A percentile compares a stretch with the other conserved stretches of the same genome.
Conservation (phyloP, 179 eudicot species). For the Spergularia azorica region DNA sequence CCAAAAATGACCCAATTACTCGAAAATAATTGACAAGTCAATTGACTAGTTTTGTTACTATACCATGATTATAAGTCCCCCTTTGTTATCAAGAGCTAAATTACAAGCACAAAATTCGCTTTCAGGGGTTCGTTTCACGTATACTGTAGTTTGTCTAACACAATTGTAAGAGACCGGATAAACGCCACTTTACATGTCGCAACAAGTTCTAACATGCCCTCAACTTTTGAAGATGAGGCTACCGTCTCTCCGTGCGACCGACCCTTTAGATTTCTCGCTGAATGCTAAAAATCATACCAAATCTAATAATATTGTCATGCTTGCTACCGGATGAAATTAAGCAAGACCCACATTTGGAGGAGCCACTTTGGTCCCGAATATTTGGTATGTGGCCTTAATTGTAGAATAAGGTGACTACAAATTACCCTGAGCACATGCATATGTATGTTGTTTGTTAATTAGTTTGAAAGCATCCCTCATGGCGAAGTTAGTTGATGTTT, state of each 20-base stretch:
- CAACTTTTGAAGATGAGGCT: constrained; percentile 1
- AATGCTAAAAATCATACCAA: constrained; percentile 1
- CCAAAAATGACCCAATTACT: no score
- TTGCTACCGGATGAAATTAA: background rate
- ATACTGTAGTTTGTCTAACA: background rate
- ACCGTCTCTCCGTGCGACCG: background rate
- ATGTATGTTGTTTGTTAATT: background rate
- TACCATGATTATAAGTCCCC: no score
- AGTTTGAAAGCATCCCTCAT: constrained; percentile 10
- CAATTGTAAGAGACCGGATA: background rate
- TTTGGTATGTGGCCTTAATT: background rate
- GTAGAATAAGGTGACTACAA: background rate
- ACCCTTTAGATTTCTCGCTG: constrained; percentile 4
- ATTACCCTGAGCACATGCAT: background rate
- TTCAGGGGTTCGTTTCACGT: background rate
- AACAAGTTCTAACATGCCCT: constrained; percentile 9
- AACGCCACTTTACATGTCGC: background rate
- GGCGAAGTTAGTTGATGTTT: background rate
- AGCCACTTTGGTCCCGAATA: constrained; percentile 3
- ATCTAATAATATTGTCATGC: constrained; percentile 18
- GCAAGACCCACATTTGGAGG: constrained; percentile 11
- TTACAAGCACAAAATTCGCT: background rate
- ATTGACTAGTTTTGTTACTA: no score
- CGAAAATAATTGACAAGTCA: no score
- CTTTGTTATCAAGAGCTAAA: background rate